A percentile compares a stretch with the other conserved stretches of the same genome.
Evolutionary conservation across 257 asterid species (phyloP).

Genomic region (Echites panduratus): DNA sequence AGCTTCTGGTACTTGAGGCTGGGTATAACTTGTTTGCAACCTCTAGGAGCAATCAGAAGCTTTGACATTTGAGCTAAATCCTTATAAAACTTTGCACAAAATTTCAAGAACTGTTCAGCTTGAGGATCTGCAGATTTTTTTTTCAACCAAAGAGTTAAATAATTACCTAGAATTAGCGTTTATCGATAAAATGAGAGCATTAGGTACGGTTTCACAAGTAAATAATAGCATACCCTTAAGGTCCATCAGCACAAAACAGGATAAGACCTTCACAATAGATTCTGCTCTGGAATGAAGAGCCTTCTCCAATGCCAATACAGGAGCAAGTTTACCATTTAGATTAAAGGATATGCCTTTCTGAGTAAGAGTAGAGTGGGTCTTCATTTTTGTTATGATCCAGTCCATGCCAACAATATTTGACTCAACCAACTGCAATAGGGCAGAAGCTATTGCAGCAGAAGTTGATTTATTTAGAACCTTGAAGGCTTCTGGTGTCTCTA

Average conservation of each 20-base stretch:
- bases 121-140: slow-evolving; percentile 54
- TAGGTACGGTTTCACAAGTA: slow-evolving; percentile 1
- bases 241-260: slow-evolving; percentile 63
- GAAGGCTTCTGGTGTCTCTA: slow-evolving; percentile 45
- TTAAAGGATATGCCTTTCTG: slow-evolving; percentile 40
- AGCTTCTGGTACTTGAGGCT: slow-evolving; percentile 62
- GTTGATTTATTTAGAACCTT: slow-evolving; percentile 57
- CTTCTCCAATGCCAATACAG: slow-evolving; percentile 54
- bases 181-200: slow-evolving; percentile 8
- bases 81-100: slow-evolving; percentile 67
- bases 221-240: slow-evolving; percentile 47
- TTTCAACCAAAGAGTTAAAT: slow-evolving; percentile 7
- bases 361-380: slow-evolving; percentile 39
- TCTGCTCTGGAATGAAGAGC: slow-evolving; percentile 57
- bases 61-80: slow-evolving; percentile 63
- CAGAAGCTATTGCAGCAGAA: slow-evolving; percentile 49
- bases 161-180: slow-evolving; percentile 2
- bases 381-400: slow-evolving; percentile 50
- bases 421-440: slow-evolving; percentile 52
- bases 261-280: slow-evolving; percentile 55
- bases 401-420: slow-evolving; percentile 53
- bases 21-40: slow-evolving; percentile 63
- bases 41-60: slow-evolving; percentile 57
- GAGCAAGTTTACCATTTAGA: slow-evolving; percentile 34
- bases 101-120: slow-evolving; percentile 60